These are phyloP conservation scores for Gloeostereum incarnatum DNA, from an alignment of 768 basidiomycete species.

Conservation along the genomic window DNA sequence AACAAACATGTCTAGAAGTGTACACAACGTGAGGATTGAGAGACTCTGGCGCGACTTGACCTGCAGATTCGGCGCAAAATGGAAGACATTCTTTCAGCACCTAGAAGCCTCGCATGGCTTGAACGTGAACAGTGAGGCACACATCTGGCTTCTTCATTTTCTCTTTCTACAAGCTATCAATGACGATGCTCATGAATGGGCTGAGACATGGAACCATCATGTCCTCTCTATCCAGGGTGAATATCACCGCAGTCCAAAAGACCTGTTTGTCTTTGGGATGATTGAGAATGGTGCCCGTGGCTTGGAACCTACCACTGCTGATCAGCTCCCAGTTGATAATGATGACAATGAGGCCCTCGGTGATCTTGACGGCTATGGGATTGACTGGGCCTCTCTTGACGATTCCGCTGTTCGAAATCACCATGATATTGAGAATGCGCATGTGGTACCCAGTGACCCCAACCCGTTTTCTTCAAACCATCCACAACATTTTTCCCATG, in stretches of 20 bases:
- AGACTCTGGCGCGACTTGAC: constrained; percentile 4
- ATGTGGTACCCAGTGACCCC: not conserved
- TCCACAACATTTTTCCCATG: not conserved
- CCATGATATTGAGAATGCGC: constrained; percentile 3
- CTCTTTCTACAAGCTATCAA: constrained; percentile 16
- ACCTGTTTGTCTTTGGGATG: constrained; percentile 14
- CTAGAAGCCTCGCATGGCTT: constrained; percentile 16
- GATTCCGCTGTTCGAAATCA: constrained; percentile 6
- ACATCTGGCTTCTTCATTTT: constrained; percentile 19
- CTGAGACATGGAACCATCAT: not conserved
- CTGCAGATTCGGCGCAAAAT: constrained; percentile 2
- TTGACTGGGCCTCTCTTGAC: constrained; percentile 16
- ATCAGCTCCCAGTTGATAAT: constrained; percentile 1
- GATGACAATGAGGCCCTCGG: constrained; percentile 5
- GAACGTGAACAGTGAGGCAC: constrained; percentile 8
- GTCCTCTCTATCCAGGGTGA: not conserved
- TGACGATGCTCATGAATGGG: constrained; percentile 1
- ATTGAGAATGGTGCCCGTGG: constrained; percentile 9
- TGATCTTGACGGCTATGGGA: constrained; percentile 14
- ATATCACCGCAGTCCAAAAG: not conserved
- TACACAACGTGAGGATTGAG: constrained; percentile 13
- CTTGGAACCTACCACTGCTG: not conserved
- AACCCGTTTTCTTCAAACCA: not conserved
- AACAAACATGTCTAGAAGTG: constrained; percentile 10
- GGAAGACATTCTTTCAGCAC: constrained; percentile 13